Evolutionary conservation across 2,329 filamentous ascomycete genomes (phyloP).

Genomic region (Microascus cirrosus): DNA sequence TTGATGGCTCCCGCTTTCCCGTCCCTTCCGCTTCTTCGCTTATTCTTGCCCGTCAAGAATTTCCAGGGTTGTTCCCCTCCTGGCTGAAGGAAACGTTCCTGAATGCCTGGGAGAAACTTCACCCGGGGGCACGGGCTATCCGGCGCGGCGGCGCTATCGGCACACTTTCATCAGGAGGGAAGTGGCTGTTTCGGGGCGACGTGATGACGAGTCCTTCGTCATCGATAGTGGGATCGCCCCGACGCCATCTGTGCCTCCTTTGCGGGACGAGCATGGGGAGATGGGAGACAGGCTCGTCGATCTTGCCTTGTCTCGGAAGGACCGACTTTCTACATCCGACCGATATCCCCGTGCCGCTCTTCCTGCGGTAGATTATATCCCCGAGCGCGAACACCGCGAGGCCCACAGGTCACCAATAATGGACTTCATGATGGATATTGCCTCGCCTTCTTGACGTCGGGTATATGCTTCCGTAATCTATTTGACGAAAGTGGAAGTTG

Average conservation of each 20-base stretch:
- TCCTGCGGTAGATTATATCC: too few relatives aligned
- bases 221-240: neutral
- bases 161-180: neutral
- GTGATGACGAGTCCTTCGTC: neutral
- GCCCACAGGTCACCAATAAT: neutral
- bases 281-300: neutral
- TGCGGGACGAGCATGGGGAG: neutral
- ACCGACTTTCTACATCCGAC: neutral
- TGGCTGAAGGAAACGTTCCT: neutral
- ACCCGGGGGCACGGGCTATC: too few relatives aligned
- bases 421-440: neutral
- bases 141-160: neutral
- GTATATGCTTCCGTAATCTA: neutral
- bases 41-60: neutral
- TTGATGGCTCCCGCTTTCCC: neutral
- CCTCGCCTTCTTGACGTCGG: neutral
- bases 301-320: neutral
- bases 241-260: neutral
- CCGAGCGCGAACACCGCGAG: too few relatives aligned
- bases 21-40: neutral
- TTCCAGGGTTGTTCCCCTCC: neutral
- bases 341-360: too few relatives aligned
- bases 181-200: neutral
- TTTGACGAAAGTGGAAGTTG: too few relatives aligned
- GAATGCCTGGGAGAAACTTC: too few relatives aligned